Evolutionary conservation across 148 eudicot genomes (phyloP).

Genomic region (Linanthus parryae): DNA sequence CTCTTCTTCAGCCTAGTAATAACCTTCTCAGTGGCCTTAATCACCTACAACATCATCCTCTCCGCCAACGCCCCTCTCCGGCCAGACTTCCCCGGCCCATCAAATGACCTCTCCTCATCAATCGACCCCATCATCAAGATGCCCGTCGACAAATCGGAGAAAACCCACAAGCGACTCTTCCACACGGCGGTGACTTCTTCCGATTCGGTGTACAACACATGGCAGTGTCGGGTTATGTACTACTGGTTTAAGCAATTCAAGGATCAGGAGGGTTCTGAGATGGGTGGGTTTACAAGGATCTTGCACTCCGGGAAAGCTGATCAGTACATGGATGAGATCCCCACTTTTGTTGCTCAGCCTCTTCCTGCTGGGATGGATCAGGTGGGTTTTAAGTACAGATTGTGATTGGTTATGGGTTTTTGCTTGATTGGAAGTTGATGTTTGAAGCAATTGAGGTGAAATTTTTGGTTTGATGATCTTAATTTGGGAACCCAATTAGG

Average conservation of each 20-base stretch:
- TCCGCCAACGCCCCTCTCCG: slow-evolving; percentile 73
- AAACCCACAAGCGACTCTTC: slow-evolving; percentile 43
- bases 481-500: too few species aligned
- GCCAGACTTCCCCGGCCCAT: slow-evolving; percentile 71
- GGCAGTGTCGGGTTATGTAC: slow-evolving; percentile 97
- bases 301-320: slow-evolving; percentile 82
- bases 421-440: too few species aligned
- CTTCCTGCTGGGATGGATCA: slow-evolving; percentile 83
- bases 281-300: slow-evolving; percentile 97
- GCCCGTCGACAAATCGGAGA: slow-evolving; percentile 37
- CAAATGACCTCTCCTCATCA: slow-evolving; percentile 17
- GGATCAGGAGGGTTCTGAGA: slow-evolving; percentile 54
- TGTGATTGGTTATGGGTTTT: neutral
- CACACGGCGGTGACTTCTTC: slow-evolving; percentile 97
- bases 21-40: slow-evolving; percentile 64
- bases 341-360: slow-evolving; percentile 92
- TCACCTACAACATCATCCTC: slow-evolving; percentile 81
- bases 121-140: slow-evolving; percentile 69
- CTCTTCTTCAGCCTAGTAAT: slow-evolving; percentile 53
- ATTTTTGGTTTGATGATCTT: too few species aligned
- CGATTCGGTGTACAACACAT: slow-evolving; percentile 77
- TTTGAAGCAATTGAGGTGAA: too few species aligned
- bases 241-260: slow-evolving; percentile 96
- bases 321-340: slow-evolving; percentile 84
- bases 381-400: slow-evolving; percentile 19